Percentiles rank a stretch among this genome's conserved stretches.
Conservation (phyloP, 2,329 filamentous ascomycete species). For the Aspergillus sp. region DNA sequence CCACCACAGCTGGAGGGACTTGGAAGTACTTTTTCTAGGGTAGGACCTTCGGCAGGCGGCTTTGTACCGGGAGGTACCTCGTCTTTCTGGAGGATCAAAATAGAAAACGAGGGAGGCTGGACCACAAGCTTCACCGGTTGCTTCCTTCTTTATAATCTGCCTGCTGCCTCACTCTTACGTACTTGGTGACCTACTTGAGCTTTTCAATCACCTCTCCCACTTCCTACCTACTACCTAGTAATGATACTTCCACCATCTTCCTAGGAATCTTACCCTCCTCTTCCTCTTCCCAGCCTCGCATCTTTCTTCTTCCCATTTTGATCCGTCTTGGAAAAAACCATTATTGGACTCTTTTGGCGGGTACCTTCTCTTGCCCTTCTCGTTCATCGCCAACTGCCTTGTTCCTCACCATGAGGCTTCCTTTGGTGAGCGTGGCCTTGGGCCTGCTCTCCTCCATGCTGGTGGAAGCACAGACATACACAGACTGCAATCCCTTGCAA, state of each 20-base stretch:
- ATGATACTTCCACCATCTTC: neutral
- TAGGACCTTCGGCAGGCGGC: no score
- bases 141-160: neutral
- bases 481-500: slow-evolving; percentile 43
- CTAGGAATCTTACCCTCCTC: neutral
- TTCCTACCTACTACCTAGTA: no score
- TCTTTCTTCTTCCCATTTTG: neutral
- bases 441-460: slow-evolving; percentile 28
- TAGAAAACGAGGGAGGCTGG: slow-evolving; percentile 14
- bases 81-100: neutral
- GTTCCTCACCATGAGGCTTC: slow-evolving; percentile 31
- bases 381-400: neutral
- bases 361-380: neutral
- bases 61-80: no score
- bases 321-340: no score
- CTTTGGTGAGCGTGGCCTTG: slow-evolving; percentile 23
- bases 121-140: neutral
- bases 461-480: slow-evolving; percentile 43
- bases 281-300: neutral
- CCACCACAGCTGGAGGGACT: neutral
- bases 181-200: no score
- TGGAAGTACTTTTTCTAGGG: no score
- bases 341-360: neutral
- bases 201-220: no score
- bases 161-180: neutral